Base-by-base conservation (phyloP, 2,329 filamentous ascomycete species). In the Botryotinia globosa region DNA sequence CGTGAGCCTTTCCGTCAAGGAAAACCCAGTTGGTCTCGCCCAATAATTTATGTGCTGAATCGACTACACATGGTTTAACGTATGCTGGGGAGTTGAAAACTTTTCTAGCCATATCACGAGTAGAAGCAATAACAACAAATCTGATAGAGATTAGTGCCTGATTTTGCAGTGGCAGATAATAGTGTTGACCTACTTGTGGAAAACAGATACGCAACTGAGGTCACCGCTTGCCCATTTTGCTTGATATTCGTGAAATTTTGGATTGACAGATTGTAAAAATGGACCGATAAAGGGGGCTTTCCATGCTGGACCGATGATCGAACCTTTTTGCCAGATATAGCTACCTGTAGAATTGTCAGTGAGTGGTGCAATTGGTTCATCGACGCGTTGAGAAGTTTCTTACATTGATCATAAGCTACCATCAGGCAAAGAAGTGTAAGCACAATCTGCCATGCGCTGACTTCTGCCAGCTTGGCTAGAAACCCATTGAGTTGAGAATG, bases 11-110 rank as follows among this genome's bases (percentile, higher is more conserved):
- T 80, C 96, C 96, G 81, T 98, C 95, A 77, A 99, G 86, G 84
- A 98, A 98, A 29, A 98, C 96, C 94, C 94, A 99, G 85, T 98
- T 98, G 79, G 92, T 91, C 74, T 90, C 88, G 74, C 96, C 93
- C 69, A 99, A 90, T 68, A 99, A 92, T 85, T 98, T 98, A 84
- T 94, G 91, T 32, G 96, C 96, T 74, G 91, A 90, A 82, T 98
- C 95, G 76, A 99, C 96, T 75, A 99, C 94, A 80, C 94, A 98
- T 59, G 96, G 96, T 85, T 98, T 98, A 81, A 97, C 94, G 80
- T 91, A 98, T 69, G 85, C 82, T 39, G 96, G 96, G 32, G 94
- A 97, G 84, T 98, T 98, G 88, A 98, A 94, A 78, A 98, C 91
- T 83, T 98, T 98, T 79, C 95, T 92, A 73, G 95, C 92, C 88